Percentiles rank a stretch among this genome's conserved stretches.
Evolutionary conservation across 164 flowering plant species (phyloP).

Genomic region (Santalum album): DNA sequence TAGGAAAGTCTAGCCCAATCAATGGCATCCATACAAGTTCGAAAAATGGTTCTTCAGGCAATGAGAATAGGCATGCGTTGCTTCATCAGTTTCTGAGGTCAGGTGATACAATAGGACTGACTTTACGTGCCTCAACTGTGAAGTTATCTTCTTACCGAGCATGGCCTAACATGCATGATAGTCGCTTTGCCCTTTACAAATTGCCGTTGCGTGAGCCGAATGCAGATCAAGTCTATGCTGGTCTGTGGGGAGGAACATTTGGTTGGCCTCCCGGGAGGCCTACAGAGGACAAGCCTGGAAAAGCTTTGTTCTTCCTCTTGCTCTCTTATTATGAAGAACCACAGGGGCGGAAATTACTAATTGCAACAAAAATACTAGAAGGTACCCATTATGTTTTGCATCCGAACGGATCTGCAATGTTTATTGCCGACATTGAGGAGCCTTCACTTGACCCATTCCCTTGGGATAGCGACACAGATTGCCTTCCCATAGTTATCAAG

Average conservation of each 20-base stretch:
- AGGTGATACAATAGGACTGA: conserved; percentile 56
- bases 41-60: conserved; percentile 38
- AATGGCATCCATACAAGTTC: conserved; percentile 18
- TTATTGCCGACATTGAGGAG: conserved; percentile 57
- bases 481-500: conserved; percentile 32
- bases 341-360: conserved; percentile 45
- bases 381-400: conserved; percentile 93
- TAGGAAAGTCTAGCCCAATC: conserved; percentile 40
- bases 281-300: conserved; percentile 77
- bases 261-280: conserved; percentile 92
- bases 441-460: conserved; percentile 72
- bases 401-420: conserved; percentile 98
- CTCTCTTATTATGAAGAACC: conserved; percentile 85
- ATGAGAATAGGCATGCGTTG: conserved; percentile 51
- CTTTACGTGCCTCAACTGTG: conserved; percentile 45
- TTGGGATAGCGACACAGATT: conserved; percentile 52
- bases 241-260: conserved; percentile 90
- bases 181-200: conserved; percentile 80
- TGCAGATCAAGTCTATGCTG: conserved; percentile 61
- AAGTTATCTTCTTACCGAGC: conserved; percentile 68
- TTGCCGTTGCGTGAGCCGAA: conserved; percentile 44
- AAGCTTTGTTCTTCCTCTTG: conserved; percentile 78
- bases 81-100: conserved; percentile 62
- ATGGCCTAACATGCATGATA: conserved; percentile 92
- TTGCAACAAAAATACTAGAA: conserved; percentile 90